Conservation (phyloP, 2,329 filamentous ascomycete genomes). For the Ceratocystis albifundus region DNA sequence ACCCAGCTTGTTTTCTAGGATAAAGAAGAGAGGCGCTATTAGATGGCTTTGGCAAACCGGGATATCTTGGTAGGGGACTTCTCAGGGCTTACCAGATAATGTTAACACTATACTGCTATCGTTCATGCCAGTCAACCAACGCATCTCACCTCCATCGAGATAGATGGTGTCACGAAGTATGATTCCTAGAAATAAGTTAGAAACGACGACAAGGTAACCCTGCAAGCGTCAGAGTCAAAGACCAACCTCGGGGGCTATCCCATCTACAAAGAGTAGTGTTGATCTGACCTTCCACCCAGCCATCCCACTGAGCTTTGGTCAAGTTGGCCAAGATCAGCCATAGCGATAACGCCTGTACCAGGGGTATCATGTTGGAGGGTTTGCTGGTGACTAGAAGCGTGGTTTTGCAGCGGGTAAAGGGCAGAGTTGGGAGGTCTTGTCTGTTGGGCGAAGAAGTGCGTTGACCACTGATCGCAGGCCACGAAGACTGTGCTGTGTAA, state of each 20-base stretch:
- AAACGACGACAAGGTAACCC: slow-evolving; percentile 17
- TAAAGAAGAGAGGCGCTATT: not conserved
- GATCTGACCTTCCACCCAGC: slow-evolving; percentile 42
- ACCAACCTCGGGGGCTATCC: slow-evolving; percentile 37
- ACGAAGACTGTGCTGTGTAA: too few relatives aligned
- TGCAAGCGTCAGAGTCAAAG: not conserved
- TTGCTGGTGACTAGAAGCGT: not conserved
- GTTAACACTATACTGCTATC: slow-evolving; percentile 32
- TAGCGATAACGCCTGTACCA: not conserved
- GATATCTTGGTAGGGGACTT: not conserved
- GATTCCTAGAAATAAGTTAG: slow-evolving; percentile 34
- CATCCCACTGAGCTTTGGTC: slow-evolving; percentile 34
- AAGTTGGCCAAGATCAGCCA: slow-evolving; percentile 27
- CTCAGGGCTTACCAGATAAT: slow-evolving; percentile 35
- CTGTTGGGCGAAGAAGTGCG: too few relatives aligned
- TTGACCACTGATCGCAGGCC: too few relatives aligned
- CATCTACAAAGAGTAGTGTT: slow-evolving; percentile 51
- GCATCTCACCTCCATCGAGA: slow-evolving; percentile 50
- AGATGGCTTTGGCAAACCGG: slow-evolving; percentile 17
- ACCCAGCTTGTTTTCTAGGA: slow-evolving; percentile 41
- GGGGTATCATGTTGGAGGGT: not conserved
- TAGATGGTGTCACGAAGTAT: slow-evolving; percentile 52
- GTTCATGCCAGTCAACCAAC: slow-evolving; percentile 41
- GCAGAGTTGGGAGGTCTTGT: not conserved
- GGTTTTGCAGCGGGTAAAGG: not conserved